Evolutionary conservation across 2,329 filamentous ascomycete genomes (phyloP).

Genomic region (Hypoxylon rubiginosum): DNA sequence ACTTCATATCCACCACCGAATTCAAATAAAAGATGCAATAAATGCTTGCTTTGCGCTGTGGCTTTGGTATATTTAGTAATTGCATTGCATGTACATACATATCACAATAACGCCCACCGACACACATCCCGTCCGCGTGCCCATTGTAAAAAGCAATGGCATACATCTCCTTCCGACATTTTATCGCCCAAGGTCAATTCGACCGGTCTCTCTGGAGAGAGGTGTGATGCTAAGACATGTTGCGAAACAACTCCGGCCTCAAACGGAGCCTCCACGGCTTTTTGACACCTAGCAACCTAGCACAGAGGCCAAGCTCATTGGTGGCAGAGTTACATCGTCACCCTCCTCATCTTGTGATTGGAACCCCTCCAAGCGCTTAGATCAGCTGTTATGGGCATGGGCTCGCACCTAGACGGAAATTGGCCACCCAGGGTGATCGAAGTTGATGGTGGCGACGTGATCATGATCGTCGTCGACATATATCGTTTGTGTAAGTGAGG

Average conservation of each 20-base stretch:
- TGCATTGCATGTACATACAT: no score
- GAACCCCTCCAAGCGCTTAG: neutral
- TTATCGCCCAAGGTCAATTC: neutral
- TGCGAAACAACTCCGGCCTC: neutral
- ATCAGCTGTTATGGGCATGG: neutral
- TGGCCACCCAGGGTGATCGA: neutral
- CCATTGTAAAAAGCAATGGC: neutral
- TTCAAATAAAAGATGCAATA: neutral
- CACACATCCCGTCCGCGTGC: neutral
- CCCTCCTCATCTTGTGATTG: neutral
- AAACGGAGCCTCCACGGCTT: neutral
- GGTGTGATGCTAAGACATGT: neutral
- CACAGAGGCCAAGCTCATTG: neutral
- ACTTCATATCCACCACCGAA: no score
- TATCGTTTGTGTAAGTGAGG: slow-evolving; percentile 9
- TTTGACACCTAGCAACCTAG: neutral
- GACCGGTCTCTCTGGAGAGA: neutral
- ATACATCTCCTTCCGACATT: neutral
- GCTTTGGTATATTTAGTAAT: neutral
- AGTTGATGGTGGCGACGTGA: slow-evolving; percentile 3
- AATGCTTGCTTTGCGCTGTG: neutral
- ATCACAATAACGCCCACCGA: neutral
- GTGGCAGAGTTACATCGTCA: slow-evolving; percentile 3
- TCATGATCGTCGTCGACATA: neutral
- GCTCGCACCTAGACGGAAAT: neutral